These are phyloP conservation scores for Mycena venus DNA, from an alignment of 768 basidiomycete species.

Conservation along the genomic window DNA sequence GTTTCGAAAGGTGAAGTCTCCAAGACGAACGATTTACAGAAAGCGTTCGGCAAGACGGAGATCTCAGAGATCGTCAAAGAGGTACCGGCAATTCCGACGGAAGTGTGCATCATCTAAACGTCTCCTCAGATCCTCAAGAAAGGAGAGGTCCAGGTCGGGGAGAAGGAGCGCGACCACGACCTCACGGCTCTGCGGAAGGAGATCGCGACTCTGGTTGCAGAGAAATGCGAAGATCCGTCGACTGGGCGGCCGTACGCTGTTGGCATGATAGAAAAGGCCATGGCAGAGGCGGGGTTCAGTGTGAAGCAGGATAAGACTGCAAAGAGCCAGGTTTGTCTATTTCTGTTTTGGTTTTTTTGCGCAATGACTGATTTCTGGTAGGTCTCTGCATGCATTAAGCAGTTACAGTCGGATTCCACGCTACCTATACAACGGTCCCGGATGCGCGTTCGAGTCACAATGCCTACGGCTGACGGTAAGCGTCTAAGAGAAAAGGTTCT, in stretches of 20 bases:
- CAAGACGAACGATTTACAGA: slow-evolving; percentile 89
- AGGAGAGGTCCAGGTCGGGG: slow-evolving; percentile 96
- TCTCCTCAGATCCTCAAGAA: slow-evolving; percentile 86
- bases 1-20: slow-evolving; percentile 97
- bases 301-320: slow-evolving; percentile 91
- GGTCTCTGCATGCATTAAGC: slow-evolving; percentile 92
- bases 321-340: slow-evolving; percentile 83
- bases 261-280: slow-evolving; percentile 97
- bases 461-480: slow-evolving; percentile 78
- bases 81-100: slow-evolving; percentile 53
- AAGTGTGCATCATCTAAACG: slow-evolving; percentile 1
- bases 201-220: slow-evolving; percentile 94
- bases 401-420: slow-evolving; percentile 84
- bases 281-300: slow-evolving; percentile 95
- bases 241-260: slow-evolving; percentile 93
- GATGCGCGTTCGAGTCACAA: slow-evolving; percentile 90
- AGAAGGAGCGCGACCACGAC: slow-evolving; percentile 96
- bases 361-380: slow-evolving; percentile 41
- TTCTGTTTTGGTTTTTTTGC: neutral
- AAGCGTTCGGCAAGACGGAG: slow-evolving; percentile 88
- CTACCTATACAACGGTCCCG: slow-evolving; percentile 93
- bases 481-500: slow-evolving; percentile 78
- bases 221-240: slow-evolving; percentile 94
- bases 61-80: slow-evolving; percentile 83
- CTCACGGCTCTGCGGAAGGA: slow-evolving; percentile 85